phyloP scores from a whole-genome alignment of 2,329 filamentous ascomycete species.

The Pseudocercospora crystallina region DNA sequence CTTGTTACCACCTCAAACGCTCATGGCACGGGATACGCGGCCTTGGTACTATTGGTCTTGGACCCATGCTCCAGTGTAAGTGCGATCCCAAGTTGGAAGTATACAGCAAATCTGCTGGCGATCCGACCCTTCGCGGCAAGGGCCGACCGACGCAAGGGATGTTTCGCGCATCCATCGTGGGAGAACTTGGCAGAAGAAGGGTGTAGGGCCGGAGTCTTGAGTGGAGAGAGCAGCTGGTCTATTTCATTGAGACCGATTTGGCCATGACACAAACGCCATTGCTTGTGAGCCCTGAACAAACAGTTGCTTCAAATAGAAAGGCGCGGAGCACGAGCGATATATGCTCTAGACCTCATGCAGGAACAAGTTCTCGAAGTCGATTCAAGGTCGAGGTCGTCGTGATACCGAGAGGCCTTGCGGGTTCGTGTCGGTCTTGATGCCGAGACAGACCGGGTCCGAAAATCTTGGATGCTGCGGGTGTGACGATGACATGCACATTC shows the following conservation, averaged over 20 bases:
- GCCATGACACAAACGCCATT: slow-evolving; percentile 5
- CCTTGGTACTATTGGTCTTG: slow-evolving; percentile 1
- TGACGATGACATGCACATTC: slow-evolving; percentile 5
- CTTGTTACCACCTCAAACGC: background rate
- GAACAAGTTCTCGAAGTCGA: no score
- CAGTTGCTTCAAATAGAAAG: no score
- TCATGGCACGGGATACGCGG: slow-evolving; percentile 1
- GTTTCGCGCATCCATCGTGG: slow-evolving; percentile 9
- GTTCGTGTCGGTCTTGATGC: background rate
- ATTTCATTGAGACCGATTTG: background rate
- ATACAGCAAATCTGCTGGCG: slow-evolving; percentile 1
- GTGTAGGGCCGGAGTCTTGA: slow-evolving; percentile 1
- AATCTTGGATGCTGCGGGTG: background rate
- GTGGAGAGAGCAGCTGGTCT: background rate
- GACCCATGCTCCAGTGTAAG: background rate
- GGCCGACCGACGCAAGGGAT: slow-evolving; percentile 8
- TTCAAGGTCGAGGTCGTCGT: no score
- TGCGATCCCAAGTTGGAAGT: background rate
- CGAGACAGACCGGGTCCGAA: no score
- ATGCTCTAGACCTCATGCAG: no score
- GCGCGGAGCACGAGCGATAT: no score
- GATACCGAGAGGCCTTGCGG: no score
- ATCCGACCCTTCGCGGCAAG: slow-evolving; percentile 8
- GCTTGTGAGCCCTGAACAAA: no score
- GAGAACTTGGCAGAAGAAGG: background rate